Conservation (phyloP, 768 basidiomycete species). For the Amanita inopinata region DNA sequence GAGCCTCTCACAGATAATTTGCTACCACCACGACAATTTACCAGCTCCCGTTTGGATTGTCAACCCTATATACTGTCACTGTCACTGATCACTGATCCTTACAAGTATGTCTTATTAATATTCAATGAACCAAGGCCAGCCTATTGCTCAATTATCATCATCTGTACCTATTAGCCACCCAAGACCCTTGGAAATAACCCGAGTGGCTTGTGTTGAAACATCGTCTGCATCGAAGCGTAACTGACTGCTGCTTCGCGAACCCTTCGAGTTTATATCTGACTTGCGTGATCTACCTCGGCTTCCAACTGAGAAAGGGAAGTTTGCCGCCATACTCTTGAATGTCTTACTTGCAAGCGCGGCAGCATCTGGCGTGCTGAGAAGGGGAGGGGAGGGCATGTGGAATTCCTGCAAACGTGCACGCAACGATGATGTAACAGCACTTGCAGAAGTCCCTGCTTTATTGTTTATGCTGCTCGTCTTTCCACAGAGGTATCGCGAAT, state of each 20-base stretch:
- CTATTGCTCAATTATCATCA: slow-evolving; percentile 29
- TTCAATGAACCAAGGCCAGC: too few species aligned
- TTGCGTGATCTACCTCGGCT: slow-evolving; percentile 28
- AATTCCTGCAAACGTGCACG: slow-evolving; percentile 54
- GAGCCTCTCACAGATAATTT: too few species aligned
- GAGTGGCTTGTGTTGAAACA: slow-evolving; percentile 64
- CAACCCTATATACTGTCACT: too few species aligned
- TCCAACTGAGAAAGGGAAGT: slow-evolving; percentile 57
- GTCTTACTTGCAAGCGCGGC: slow-evolving; percentile 72
- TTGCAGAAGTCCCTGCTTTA: slow-evolving; percentile 13
- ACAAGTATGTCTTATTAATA: too few species aligned
- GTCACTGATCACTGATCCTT: too few species aligned
- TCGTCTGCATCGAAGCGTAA: slow-evolving; percentile 43
- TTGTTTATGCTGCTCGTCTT: slow-evolving; percentile 9
- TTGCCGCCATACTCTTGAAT: slow-evolving; percentile 68
- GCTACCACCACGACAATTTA: too few species aligned
- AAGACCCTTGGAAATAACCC: slow-evolving; percentile 81
- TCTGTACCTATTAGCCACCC: slow-evolving; percentile 95
- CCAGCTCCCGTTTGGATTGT: too few species aligned
- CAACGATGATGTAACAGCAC: slow-evolving; percentile 39
- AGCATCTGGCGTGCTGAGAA: slow-evolving; percentile 67
- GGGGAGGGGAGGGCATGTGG: slow-evolving; percentile 58
- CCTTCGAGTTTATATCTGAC: slow-evolving; percentile 33
- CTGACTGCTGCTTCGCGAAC: slow-evolving; percentile 30
- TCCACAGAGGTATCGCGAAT: slow-evolving; percentile 21